These are phyloP conservation scores for Fomes fomentarius DNA, from an alignment of 1,284 basidiomycete species.

Conservation along the genomic window DNA sequence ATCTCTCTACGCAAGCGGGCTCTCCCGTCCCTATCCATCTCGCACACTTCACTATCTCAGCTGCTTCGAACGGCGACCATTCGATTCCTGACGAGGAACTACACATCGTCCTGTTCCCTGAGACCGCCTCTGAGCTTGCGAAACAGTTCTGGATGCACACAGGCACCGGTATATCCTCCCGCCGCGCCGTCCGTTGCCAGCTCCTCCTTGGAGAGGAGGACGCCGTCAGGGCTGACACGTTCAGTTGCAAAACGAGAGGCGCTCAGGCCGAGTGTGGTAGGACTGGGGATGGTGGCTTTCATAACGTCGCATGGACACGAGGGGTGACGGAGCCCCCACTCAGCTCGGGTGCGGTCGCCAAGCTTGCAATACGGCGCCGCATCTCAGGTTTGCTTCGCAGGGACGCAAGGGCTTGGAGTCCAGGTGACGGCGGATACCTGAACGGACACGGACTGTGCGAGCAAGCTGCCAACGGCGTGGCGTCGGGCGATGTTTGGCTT, in stretches of 20 bases:
- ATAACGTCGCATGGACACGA: too few relatives aligned
- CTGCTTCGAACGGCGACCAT: too few relatives aligned
- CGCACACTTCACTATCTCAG: too few relatives aligned
- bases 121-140: constrained; percentile 47
- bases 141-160: constrained; percentile 98
- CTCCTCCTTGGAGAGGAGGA: constrained; percentile 59
- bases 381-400: constrained; percentile 87
- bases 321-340: too few relatives aligned
- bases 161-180: constrained; percentile 88
- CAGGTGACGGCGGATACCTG: constrained; percentile 51
- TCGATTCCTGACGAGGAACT: too few relatives aligned
- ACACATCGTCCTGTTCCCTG: too few relatives aligned
- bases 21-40: too few relatives aligned
- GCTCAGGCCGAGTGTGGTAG: too few relatives aligned
- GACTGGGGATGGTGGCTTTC: too few relatives aligned
- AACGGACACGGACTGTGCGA: constrained; percentile 57
- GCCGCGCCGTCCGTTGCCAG: constrained; percentile 85
- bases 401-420: constrained; percentile 50
- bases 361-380: constrained; percentile 83
- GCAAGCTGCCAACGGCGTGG: constrained; percentile 63
- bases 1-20: too few relatives aligned
- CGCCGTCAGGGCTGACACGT: too few relatives aligned
- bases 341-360: constrained; percentile 75
- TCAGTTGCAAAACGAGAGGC: too few relatives aligned
- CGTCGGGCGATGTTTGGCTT: constrained; percentile 88